Evolutionary conservation across 2,329 filamentous ascomycete species (phyloP).

Genomic region (Penicillium sclerotigenum): DNA sequence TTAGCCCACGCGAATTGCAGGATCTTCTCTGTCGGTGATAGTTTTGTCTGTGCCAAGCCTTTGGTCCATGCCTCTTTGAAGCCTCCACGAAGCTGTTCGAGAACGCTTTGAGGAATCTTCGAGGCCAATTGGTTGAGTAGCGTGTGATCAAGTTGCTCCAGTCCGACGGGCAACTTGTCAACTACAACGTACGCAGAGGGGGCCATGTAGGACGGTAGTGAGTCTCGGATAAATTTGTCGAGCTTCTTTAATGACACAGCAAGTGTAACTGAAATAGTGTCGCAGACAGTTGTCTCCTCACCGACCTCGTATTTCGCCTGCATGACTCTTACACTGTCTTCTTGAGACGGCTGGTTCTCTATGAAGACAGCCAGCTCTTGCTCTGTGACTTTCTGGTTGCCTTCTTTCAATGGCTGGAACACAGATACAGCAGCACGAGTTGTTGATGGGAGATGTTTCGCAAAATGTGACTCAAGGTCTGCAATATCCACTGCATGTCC

Average conservation of each 20-base stretch:
- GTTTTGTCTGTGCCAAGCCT: constrained; percentile 24
- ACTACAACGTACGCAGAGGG: constrained; percentile 46
- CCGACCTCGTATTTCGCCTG: constrained; percentile 20
- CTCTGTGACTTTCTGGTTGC: constrained; percentile 14
- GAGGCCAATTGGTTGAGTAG: constrained; percentile 33
- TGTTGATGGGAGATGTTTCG: constrained; percentile 32
- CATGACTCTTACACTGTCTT: constrained; percentile 29
- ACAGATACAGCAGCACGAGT: constrained; percentile 31
- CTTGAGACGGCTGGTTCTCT: constrained; percentile 28
- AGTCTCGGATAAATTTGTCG: constrained; percentile 44
- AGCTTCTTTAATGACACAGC: constrained; percentile 40
- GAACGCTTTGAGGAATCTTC: constrained; percentile 17
- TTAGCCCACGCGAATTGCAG: constrained; percentile 34
- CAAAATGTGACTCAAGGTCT: constrained; percentile 42
- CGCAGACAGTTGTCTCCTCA: constrained; percentile 12
- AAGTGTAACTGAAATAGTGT: constrained; percentile 32
- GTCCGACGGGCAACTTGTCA: constrained; percentile 34
- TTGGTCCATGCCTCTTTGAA: constrained; percentile 36
- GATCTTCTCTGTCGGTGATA: constrained; percentile 38
- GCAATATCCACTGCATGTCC: constrained; percentile 42
- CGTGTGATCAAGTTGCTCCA: constrained; percentile 31
- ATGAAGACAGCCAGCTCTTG: constrained; percentile 32
- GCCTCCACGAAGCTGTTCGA: constrained; percentile 16
- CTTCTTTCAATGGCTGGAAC: constrained; percentile 17
- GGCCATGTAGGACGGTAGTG: constrained; percentile 46